These are phyloP conservation scores for Candida silvicultrix DNA, from an alignment of 805 yeast species.

Conservation along the genomic window DNA sequence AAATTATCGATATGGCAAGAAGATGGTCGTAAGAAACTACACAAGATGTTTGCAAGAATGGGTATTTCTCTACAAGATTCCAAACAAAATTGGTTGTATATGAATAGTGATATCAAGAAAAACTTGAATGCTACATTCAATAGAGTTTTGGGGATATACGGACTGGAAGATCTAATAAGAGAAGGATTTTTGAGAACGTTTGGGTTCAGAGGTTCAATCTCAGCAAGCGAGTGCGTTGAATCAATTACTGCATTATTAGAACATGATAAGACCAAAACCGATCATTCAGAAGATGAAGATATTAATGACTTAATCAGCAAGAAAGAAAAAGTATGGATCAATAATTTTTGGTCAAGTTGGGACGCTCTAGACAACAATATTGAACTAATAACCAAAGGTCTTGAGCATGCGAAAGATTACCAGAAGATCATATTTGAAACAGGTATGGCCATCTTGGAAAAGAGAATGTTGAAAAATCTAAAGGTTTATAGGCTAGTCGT, in stretches of 20 bases:
- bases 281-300: conserved; percentile 23
- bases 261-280: conserved; percentile 36
- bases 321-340: conserved; percentile 63
- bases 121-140: conserved; percentile 63
- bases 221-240: conserved; percentile 93
- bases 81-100: conserved; percentile 85
- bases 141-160: conserved; percentile 67
- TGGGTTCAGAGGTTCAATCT: conserved; percentile 81
- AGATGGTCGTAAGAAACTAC: conserved; percentile 79
- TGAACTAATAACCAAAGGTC: conserved; percentile 58
- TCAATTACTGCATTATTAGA: conserved; percentile 81
- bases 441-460: conserved; percentile 85
- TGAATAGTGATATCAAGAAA: conserved; percentile 75
- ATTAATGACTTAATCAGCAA: conserved; percentile 28
- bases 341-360: conserved; percentile 68
- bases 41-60: conserved; percentile 93
- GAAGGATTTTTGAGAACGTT: conserved; percentile 83
- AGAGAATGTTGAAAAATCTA: conserved; percentile 71
- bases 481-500: conserved; percentile 82
- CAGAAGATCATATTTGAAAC: conserved; percentile 83
- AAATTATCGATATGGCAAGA: conserved; percentile 86
- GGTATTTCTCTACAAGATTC: conserved; percentile 89
- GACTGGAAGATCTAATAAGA: conserved; percentile 73
- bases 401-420: conserved; percentile 75
- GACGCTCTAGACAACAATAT: conserved; percentile 47